Base-by-base conservation (phyloP, 2,329 filamentous ascomycete genomes). In the Apiospora rasikravindrae region DNA sequence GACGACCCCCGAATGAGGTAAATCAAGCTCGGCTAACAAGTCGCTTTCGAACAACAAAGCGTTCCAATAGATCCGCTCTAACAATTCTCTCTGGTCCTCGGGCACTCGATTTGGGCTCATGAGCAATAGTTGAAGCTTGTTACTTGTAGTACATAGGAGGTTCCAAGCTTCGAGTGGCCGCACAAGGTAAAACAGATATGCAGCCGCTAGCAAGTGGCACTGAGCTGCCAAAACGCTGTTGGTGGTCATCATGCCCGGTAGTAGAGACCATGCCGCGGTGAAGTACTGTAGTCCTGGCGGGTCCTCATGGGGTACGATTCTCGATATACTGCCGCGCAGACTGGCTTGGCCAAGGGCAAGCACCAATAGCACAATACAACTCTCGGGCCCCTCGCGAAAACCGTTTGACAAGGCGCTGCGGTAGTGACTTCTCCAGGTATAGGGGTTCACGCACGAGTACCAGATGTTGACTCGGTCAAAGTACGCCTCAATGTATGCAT, bases 401-500 rank as follows among this genome's bases (percentile, higher is more conserved):
- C 92, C 91, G 75, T 92, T 92, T 2, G 92, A 92, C 8, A 95
- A 86, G 0, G 94, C 94, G 5, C 88, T 92, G 40, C 91, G 89
- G 79, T 95, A 95, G 79, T 94, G 92, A 73, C 87, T 90, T 57
- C 89, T 87, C 93, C 94, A 96, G 1, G 91, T 93, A 80, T 93
- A 93, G 0, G 93, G 93, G 79, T 95, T 95, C 45, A 96, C 93
- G 76, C 93, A 94, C 13, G 94, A 93, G 77, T 96, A 96, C 92
- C 94, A 96, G 3, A 95, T 88, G 75, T 96, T 96, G 73, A 95
- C 94, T 57, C 92, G 88, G 72, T 93, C 91, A 78, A 96, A 96
- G 81, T 94, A 96, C 0, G 93, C 91, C 78, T 93, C 90, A 53
- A 94, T 92, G 80, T 95, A 95, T 4, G 90, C 88, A 67, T 90